phyloP scores from a whole-genome alignment of 768 basidiomycete genomes.

The Naganishia antarctica region DNA sequence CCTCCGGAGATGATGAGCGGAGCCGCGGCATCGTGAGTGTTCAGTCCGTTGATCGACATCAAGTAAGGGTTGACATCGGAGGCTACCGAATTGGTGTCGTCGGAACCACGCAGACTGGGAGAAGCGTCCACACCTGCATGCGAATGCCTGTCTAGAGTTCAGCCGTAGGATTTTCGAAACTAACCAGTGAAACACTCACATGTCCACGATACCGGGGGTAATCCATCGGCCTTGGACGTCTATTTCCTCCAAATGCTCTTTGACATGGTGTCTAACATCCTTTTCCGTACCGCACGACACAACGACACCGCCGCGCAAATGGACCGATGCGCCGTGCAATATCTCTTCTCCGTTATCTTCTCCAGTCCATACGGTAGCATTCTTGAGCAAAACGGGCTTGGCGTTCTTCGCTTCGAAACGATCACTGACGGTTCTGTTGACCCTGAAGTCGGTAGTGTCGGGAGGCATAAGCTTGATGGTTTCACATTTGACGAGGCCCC shows the following conservation, averaged over 20 bases:
- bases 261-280: slow-evolving; percentile 55
- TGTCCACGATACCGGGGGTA: slow-evolving; percentile 57
- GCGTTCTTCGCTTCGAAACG: slow-evolving; percentile 53
- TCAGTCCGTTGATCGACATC: slow-evolving; percentile 74
- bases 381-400: slow-evolving; percentile 57
- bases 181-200: slow-evolving; percentile 18
- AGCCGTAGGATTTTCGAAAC: neutral
- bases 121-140: slow-evolving; percentile 69
- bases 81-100: slow-evolving; percentile 62
- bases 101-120: slow-evolving; percentile 56
- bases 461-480: slow-evolving; percentile 39
- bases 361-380: slow-evolving; percentile 78
- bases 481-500: slow-evolving; percentile 45
- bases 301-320: slow-evolving; percentile 64
- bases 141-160: slow-evolving; percentile 56
- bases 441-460: slow-evolving; percentile 30
- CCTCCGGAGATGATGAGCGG: slow-evolving; percentile 75
- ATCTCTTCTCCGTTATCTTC: slow-evolving; percentile 57
- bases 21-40: slow-evolving; percentile 75
- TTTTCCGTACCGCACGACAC: slow-evolving; percentile 55
- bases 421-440: slow-evolving; percentile 36
- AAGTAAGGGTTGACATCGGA: slow-evolving; percentile 61
- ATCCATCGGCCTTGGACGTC: slow-evolving; percentile 68
- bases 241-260: slow-evolving; percentile 53
- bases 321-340: slow-evolving; percentile 59